A percentile compares a stretch with the other conserved stretches of the same genome.
phyloP scores from a whole-genome alignment of 805 yeast genomes.

The Kuraishia floccosa region DNA sequence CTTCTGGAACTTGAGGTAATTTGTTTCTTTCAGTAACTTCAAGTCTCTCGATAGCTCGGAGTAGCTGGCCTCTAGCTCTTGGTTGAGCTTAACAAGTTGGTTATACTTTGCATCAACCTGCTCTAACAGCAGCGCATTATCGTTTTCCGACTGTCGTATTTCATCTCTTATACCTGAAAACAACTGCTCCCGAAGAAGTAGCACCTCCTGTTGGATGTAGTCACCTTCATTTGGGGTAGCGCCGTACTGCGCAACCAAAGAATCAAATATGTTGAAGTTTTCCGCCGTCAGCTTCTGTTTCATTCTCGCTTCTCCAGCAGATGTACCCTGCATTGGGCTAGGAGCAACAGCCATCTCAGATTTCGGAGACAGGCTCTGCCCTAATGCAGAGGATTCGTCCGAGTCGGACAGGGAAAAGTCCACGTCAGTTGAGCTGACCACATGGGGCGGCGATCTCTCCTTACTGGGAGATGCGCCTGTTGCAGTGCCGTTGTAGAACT shows the following conservation, averaged over 20 bases:
- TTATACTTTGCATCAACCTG: constrained; percentile 13
- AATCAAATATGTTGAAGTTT: constrained; percentile 1
- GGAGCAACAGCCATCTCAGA: too few species aligned
- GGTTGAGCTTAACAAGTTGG: constrained; percentile 15
- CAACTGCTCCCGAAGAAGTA: constrained; percentile 9
- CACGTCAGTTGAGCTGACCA: too few species aligned
- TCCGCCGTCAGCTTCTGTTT: neutral
- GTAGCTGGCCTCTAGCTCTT: constrained; percentile 14
- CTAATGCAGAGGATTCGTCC: too few species aligned
- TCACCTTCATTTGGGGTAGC: constrained; percentile 5
- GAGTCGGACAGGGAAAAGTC: too few species aligned
- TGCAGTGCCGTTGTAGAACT: constrained; percentile 6
- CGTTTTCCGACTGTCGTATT: constrained; percentile 15
- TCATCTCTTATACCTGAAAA: constrained; percentile 15
- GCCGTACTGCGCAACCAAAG: too few species aligned
- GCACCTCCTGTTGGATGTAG: constrained; percentile 6
- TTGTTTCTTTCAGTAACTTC: constrained; percentile 16
- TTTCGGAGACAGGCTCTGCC: too few species aligned
- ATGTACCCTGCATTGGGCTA: too few species aligned
- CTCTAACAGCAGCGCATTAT: constrained; percentile 16
- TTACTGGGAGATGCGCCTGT: too few species aligned
- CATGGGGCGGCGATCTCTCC: too few species aligned
- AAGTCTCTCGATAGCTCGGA: constrained; percentile 16
- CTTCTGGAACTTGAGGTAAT: constrained; percentile 9
- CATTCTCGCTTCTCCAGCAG: neutral